phyloP scores from a whole-genome alignment of 2,329 filamentous ascomycete species.

The Pseudodiploospora longispora region DNA sequence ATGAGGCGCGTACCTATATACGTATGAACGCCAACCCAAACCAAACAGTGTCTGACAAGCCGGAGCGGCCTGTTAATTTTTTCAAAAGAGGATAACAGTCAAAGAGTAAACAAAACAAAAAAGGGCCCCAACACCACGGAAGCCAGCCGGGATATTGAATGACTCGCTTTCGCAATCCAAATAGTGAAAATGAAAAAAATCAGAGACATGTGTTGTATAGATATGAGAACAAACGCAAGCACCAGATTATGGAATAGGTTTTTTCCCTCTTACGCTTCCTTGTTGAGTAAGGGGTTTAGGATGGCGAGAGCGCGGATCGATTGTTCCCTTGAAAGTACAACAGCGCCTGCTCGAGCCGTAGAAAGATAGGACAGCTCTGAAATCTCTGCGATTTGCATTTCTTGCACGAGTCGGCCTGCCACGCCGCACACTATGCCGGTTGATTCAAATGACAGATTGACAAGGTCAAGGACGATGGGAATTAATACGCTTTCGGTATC shows the following conservation, averaged over 20 bases:
- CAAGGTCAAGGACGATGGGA: constrained; percentile 82
- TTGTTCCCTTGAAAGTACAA: constrained; percentile 73
- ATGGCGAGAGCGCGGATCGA: constrained; percentile 66
- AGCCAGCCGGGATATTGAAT: not conserved
- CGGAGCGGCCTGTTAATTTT: no score
- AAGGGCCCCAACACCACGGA: not conserved
- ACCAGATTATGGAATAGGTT: no score
- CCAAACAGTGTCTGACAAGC: constrained; percentile 6
- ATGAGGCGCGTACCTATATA: constrained; percentile 8
- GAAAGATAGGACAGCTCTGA: constrained; percentile 86
- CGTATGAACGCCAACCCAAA: constrained; percentile 11
- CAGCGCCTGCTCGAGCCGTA: constrained; percentile 80
- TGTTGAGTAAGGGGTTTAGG: constrained; percentile 44
- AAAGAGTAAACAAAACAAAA: no score
- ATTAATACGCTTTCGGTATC: constrained; percentile 64
- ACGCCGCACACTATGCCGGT: constrained; percentile 95
- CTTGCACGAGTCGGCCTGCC: constrained; percentile 70
- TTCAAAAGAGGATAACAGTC: no score
- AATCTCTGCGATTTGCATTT: constrained; percentile 47
- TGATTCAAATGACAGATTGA: constrained; percentile 72
- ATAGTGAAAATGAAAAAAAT: no score
- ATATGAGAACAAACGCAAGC: no score
- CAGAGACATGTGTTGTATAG: no score
- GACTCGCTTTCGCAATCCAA: no score
- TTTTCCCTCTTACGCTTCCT: constrained; percentile 15